Evolutionary conservation across 108 stramenopile species (phyloP), one percentile per base, ranked within the genome.

Genomic region (Mediolabrus comicus): DNA sequence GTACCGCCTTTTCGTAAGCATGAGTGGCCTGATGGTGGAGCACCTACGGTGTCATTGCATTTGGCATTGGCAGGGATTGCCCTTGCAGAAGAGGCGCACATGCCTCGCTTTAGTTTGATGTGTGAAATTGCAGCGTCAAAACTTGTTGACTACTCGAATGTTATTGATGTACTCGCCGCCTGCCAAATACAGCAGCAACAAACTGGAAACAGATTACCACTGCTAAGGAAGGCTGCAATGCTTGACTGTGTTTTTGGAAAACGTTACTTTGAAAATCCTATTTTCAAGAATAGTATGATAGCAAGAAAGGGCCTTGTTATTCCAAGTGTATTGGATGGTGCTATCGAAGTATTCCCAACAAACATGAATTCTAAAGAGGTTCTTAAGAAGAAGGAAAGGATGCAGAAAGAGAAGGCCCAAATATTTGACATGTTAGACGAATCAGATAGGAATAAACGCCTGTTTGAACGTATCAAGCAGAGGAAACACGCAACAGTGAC

Each of bases 71-170:
- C 87, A 8, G 91, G 83, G 3, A 82, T 95, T 30, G 56, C 46
- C 14, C 68, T 95, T 13, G 94, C 91, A 3, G 91, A 95, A 65
- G 89, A 91, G 62, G 91, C 94, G 4, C 69, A 79, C 22, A 61
- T 95, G 65, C 84, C 85, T 16, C 80, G 91, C 5, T 69, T 95
- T 5, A 83, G 86, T 29, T 80, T 92, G 16, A 95, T 95, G 94
- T 92, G 91, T 51, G 94, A 95, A 80, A 62, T 92, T 41, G 88
- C 90, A 26, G 91, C 94, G 9, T 78, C 89, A 3, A 72, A 81
- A 56, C 75, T 95, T 9, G 77, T 91, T 12, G 52, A 62, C 27
- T 36, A 55, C 17, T 51, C 69, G n/a, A 88, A 84, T 55, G 85
- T 92, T 29, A 64, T 87, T 19, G 84, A 89, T 32, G 89, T 88